These are phyloP conservation scores for Penicillium expansum DNA, from an alignment of 2,329 filamentous ascomycete genomes.

Conservation along the genomic window DNA sequence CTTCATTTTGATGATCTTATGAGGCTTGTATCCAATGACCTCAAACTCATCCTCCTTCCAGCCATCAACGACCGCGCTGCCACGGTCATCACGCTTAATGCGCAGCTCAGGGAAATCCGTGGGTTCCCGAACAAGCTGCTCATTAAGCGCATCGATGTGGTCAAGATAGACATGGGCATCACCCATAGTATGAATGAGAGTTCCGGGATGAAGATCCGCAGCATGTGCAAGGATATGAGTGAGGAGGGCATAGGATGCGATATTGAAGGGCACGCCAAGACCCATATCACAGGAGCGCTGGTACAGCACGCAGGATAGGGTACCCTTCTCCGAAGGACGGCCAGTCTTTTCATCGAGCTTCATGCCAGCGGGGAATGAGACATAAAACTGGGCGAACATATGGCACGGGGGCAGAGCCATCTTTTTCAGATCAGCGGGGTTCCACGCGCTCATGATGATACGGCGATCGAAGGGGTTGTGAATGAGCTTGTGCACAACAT, in stretches of 20 bases:
- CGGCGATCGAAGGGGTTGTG: slow-evolving; percentile 82
- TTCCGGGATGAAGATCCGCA: slow-evolving; percentile 79
- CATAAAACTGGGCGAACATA: slow-evolving; percentile 97
- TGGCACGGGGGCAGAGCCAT: slow-evolving; percentile 95
- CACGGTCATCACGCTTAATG: slow-evolving; percentile 65
- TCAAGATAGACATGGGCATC: slow-evolving; percentile 97
- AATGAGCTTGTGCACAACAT: slow-evolving; percentile 82
- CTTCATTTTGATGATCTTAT: slow-evolving; percentile 94
- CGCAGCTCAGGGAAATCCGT: slow-evolving; percentile 74
- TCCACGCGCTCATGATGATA: slow-evolving; percentile 92
- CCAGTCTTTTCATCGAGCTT: slow-evolving; percentile 29
- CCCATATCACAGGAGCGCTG: slow-evolving; percentile 97
- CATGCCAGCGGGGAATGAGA: slow-evolving; percentile 61
- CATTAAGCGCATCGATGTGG: slow-evolving; percentile 80
- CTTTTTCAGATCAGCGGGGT: slow-evolving; percentile 75
- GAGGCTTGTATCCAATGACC: slow-evolving; percentile 82
- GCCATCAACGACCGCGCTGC: slow-evolving; percentile 85
- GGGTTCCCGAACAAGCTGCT: slow-evolving; percentile 77
- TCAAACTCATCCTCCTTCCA: slow-evolving; percentile 88
- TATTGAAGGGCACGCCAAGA: slow-evolving; percentile 95
- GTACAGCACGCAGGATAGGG: slow-evolving; percentile 84
- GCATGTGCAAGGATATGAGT: slow-evolving; percentile 94
- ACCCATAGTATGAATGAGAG: slow-evolving; percentile 91
- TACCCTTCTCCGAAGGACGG: slow-evolving; percentile 55
- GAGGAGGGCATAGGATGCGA: slow-evolving; percentile 87